These are phyloP conservation scores for Apiotrichum porosum DNA, from an alignment of 1,284 basidiomycete genomes.

Conservation along the genomic window DNA sequence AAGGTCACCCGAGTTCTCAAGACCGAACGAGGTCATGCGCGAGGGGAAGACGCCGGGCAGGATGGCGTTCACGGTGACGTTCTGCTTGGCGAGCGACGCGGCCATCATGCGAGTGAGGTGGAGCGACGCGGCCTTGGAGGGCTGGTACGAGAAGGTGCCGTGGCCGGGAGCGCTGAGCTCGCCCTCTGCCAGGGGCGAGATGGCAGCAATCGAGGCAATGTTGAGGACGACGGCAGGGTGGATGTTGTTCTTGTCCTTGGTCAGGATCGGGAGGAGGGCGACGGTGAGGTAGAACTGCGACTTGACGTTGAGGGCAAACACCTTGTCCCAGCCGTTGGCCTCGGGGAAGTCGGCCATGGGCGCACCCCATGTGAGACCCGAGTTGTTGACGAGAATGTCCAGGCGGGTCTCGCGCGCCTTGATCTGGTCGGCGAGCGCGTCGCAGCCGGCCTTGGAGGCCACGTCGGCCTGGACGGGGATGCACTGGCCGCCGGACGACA, in stretches of 20 bases:
- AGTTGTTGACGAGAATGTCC: conserved; percentile 44
- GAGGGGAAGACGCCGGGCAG: conserved; percentile 36
- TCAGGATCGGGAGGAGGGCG: conserved; percentile 23
- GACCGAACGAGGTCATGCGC: conserved; percentile 32
- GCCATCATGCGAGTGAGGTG: conserved; percentile 28
- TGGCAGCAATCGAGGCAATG: conserved; percentile 28
- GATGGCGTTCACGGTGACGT: conserved; percentile 36
- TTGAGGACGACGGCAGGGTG: conserved; percentile 25
- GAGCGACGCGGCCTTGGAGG: conserved; percentile 17
- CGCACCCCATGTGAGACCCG: conserved; percentile 25
- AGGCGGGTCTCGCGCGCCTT: conserved; percentile 22
- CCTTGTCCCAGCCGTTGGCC: conserved; percentile 19
- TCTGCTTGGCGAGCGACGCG: conserved; percentile 24
- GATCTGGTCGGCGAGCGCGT: conserved; percentile 14
- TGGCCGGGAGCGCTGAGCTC: conserved; percentile 19
- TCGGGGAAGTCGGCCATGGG: conserved; percentile 21
- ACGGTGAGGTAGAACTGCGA: conserved; percentile 26
- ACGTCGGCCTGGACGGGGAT: conserved; percentile 28
- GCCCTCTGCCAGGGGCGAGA: conserved; percentile 18
- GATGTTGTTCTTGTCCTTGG: conserved; percentile 19
- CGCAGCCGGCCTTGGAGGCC: conserved; percentile 21
- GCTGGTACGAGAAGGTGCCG: conserved; percentile 23
- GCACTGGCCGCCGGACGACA: conserved; percentile 12
- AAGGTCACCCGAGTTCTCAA: conserved; percentile 20
- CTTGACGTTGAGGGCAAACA: conserved; percentile 23